A percentile compares a stretch with the other conserved stretches of the same genome.
These are phyloP conservation scores for Suhomyces wounanorum DNA, from an alignment of 1,139 yeast species.

Conservation along the genomic window DNA sequence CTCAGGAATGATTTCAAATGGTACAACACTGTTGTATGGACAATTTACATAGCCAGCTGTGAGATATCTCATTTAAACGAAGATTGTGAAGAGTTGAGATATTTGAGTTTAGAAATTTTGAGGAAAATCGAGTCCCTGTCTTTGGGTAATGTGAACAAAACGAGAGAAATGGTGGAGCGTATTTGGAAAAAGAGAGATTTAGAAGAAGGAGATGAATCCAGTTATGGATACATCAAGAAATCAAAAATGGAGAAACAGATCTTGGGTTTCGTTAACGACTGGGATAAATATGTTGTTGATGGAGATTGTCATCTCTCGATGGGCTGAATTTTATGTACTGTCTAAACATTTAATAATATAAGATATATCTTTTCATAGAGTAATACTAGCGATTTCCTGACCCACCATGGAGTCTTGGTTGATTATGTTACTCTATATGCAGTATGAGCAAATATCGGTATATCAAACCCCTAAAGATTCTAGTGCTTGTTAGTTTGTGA, in stretches of 20 bases:
- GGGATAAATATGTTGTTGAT: constrained; percentile 35
- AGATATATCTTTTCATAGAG: neutral
- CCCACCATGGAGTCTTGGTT: no score
- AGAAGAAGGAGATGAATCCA: constrained; percentile 23
- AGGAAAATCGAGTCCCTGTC: constrained; percentile 26
- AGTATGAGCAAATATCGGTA: neutral
- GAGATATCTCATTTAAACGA: constrained; percentile 25
- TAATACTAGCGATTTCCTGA: neutral
- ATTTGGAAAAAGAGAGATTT: constrained; percentile 35
- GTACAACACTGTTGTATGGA: constrained; percentile 30
- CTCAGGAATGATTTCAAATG: constrained; percentile 30
- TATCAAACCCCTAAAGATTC: neutral
- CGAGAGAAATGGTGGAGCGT: constrained; percentile 23
- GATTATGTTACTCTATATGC: neutral
- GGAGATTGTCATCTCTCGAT: constrained; percentile 28
- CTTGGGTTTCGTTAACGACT: constrained; percentile 29
- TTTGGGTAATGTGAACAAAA: constrained; percentile 31
- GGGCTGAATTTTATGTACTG: constrained; percentile 16
- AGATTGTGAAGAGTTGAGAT: constrained; percentile 30
- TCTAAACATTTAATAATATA: no score
- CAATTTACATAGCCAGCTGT: constrained; percentile 27
- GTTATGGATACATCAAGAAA: constrained; percentile 19
- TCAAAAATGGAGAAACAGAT: constrained; percentile 5
- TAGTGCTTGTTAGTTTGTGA: neutral
- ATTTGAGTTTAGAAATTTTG: constrained; percentile 26